Percentiles rank a stretch among this genome's conserved stretches.
phyloP scores from a whole-genome alignment of 2,329 filamentous ascomycete species.

The Colletotrichum tanaceti region DNA sequence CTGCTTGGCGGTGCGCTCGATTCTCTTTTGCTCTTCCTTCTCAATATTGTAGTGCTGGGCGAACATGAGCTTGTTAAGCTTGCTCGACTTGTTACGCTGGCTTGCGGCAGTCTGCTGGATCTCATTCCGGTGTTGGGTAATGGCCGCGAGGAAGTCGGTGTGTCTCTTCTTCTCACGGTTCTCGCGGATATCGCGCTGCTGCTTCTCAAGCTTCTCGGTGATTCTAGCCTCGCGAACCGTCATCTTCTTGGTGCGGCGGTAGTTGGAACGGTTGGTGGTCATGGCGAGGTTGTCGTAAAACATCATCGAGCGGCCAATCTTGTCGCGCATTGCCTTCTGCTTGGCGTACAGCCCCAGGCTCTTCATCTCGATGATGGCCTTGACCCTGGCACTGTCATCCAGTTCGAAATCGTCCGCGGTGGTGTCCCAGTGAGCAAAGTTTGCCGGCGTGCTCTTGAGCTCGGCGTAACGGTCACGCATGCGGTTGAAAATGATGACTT shows the following conservation, averaged over 20 bases:
- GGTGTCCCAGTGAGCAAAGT: conserved; percentile 88
- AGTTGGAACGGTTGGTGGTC: conserved; percentile 92
- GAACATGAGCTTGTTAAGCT: conserved; percentile 90
- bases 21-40: conserved; percentile 98
- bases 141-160: conserved; percentile 87
- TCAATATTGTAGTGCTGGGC: conserved; percentile 95
- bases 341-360: conserved; percentile 88
- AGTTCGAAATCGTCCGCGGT: conserved; percentile 73
- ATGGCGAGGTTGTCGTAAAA: conserved; percentile 96
- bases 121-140: conserved; percentile 84
- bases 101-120: conserved; percentile 74
- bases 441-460: conserved; percentile 84
- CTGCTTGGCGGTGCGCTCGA: conserved; percentile 97
- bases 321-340: conserved; percentile 86
- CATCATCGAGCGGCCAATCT: conserved; percentile 91
- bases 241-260: conserved; percentile 97
- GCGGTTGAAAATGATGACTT: conserved; percentile 89
- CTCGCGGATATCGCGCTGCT: conserved; percentile 95
- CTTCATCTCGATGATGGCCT: conserved; percentile 96
- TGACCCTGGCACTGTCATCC: conserved; percentile 86
- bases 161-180: conserved; percentile 98
- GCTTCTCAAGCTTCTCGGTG: conserved; percentile 98
- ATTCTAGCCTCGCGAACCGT: conserved; percentile 94
- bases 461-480: conserved; percentile 88
- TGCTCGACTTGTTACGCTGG: conserved; percentile 81